Evolutionary conservation across 352 stramenopile species (phyloP).

Genomic region (Globisporangium echinulatum): DNA sequence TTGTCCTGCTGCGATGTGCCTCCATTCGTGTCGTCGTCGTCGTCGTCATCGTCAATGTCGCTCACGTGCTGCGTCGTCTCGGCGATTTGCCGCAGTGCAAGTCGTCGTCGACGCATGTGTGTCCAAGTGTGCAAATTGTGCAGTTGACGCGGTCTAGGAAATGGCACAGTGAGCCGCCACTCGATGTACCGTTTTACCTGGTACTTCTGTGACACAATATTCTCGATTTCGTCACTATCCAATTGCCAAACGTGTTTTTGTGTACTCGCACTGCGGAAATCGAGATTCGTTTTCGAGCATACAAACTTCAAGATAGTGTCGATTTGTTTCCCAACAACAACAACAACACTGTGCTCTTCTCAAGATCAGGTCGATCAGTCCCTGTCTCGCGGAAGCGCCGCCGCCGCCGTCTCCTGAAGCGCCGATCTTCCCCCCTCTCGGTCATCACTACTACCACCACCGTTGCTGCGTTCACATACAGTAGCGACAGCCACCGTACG

Average conservation of each 20-base stretch:
- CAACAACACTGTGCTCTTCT: not conserved
- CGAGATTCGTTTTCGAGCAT: too few species aligned
- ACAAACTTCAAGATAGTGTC: too few species aligned
- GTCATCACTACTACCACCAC: not conserved
- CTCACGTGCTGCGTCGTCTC: constrained; percentile 15
- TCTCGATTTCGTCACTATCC: too few species aligned
- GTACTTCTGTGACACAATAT: too few species aligned
- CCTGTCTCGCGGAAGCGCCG: not conserved
- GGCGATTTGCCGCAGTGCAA: constrained; percentile 22
- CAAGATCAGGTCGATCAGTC: not conserved
- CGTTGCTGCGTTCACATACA: not conserved
- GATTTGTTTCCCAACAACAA: too few species aligned
- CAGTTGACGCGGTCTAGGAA: not conserved
- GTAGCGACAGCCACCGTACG: not conserved
- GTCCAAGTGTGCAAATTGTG: not conserved
- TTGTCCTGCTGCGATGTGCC: not conserved
- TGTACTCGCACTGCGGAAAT: too few species aligned
- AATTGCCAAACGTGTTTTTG: too few species aligned
- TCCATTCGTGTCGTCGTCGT: not conserved
- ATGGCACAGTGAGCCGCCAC: too few species aligned
- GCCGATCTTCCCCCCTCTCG: not conserved
- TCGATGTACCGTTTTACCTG: too few species aligned
- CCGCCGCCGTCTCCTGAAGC: not conserved
- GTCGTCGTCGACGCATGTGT: constrained; percentile 16
- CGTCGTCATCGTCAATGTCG: constrained; percentile 13